Evolutionary conservation across 148 eudicot species (phyloP), one percentile per base, ranked within the genome.

Genomic region (Linanthus parryae): DNA sequence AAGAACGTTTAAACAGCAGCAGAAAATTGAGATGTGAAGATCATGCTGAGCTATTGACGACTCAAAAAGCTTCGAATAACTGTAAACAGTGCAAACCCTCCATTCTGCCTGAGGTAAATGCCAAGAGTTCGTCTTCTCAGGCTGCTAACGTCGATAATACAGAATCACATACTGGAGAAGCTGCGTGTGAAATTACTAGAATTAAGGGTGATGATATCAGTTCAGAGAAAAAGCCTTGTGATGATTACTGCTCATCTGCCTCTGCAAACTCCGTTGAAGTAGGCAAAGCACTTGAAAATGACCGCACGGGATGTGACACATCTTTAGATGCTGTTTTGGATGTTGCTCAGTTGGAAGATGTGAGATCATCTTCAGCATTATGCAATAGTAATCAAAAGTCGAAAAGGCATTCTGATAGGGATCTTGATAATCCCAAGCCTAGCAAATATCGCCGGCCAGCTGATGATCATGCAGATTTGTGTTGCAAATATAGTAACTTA

Each of bases 361-460:
- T 71, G 48, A 53, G 64, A 35, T 57, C 63, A 59, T 69, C 77
- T 58, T 48, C 52, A 23, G 69, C 62, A 52, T 52, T 52, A 31
- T 71, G 66, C 37, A 69, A 55, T 43, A 36, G 62, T 68, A 57
- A 21, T 41, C 57, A 44, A 15, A 85, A 82, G 69, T 69, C 77
- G 50, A 89, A 85, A 85, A 80, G 97, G 58, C 91, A 77, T 63
- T 68, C 76, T 15, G 97, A 85, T 47, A 67, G 62, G 65, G 69
- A 53, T 57, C 73, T 77, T 66, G 84, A 81, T 74, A 81, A 82
- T 50, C 87, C 88, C 25, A 89, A 85, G 57, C 97, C 87, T 57
- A 70, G 81, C 41, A 89, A 89, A 69, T 60, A 68, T 29, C 57
- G 80, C 46, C 75, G 80, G 65, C 80, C 88, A 64, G 56, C 60